phyloP scores from a whole-genome alignment of 495 filamentous ascomycete species.

The Penicillium coffeae region DNA sequence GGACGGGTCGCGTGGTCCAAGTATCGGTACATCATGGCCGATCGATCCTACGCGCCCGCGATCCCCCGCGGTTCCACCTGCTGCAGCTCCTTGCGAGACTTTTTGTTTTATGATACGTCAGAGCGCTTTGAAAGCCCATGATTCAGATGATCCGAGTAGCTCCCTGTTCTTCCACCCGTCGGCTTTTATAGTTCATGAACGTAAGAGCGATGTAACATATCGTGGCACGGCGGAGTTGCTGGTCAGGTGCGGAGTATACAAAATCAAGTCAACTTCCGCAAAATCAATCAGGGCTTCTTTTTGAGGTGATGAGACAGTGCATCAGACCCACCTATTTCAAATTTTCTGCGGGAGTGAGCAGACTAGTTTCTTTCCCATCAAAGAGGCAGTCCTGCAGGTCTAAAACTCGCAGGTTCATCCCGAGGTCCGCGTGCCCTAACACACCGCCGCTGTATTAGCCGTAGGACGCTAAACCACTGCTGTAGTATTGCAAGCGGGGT shows the following conservation, averaged over 20 bases:
- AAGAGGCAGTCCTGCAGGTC: background rate
- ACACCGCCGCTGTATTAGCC: background rate
- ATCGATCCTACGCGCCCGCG: background rate
- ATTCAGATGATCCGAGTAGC: background rate
- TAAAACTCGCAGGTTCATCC: background rate
- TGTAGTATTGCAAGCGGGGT: background rate
- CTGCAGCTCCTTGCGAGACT: constrained; percentile 3
- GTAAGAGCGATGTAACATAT: constrained; percentile 6
- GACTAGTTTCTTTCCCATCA: background rate
- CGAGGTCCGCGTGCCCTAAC: background rate
- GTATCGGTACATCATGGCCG: background rate
- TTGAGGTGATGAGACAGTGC: background rate
- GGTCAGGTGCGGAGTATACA: background rate
- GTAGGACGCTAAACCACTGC: no score
- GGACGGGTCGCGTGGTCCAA: background rate
- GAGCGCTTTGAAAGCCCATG: background rate
- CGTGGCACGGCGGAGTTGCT: background rate
- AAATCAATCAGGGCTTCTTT: background rate
- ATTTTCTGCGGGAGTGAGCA: background rate
- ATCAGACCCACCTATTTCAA: background rate
- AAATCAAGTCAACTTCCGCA: background rate
- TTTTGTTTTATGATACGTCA: constrained; percentile 8
- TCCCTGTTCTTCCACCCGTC: background rate
- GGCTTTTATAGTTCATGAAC: no score
- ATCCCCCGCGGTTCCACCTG: constrained; percentile 1